Conservation (phyloP, 202 grass and related monocot species). For the Setaria viridis region DNA sequence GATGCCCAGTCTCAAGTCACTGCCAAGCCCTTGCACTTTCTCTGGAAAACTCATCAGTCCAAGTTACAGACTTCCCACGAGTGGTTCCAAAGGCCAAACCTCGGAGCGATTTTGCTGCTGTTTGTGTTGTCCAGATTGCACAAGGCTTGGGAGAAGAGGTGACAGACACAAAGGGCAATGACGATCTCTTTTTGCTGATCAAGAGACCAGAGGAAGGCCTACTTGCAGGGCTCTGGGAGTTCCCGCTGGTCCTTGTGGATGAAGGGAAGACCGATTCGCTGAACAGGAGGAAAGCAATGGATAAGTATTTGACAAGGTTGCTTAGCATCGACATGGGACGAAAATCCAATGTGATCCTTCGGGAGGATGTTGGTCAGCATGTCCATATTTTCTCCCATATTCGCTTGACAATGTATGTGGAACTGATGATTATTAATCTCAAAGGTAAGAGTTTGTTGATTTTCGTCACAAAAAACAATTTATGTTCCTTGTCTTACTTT, state of each 20-base stretch:
- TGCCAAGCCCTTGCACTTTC: constrained; percentile 74
- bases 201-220: constrained; percentile 88
- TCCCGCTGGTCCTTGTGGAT: constrained; percentile 71
- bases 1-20: constrained; percentile 74
- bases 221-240: constrained; percentile 97
- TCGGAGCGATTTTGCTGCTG: constrained; percentile 71
- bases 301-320: constrained; percentile 73
- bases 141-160: constrained; percentile 37
- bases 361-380: constrained; percentile 83
- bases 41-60: constrained; percentile 33
- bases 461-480: background rate
- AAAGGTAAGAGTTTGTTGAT: constrained; percentile 56
- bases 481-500: constrained; percentile 8
- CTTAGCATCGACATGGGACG: constrained; percentile 42
- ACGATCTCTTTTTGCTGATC: constrained; percentile 63
- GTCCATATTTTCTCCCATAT: constrained; percentile 97
- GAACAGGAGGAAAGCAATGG: constrained; percentile 73
- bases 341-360: constrained; percentile 48
- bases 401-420: constrained; percentile 80
- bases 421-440: constrained; percentile 76
- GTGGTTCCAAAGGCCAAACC: constrained; percentile 83
- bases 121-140: constrained; percentile 82
- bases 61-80: constrained; percentile 77
- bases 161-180: background rate
- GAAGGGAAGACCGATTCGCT: constrained; percentile 49